Evolutionary conservation across 495 filamentous ascomycete genomes (phyloP), one percentile per base, ranked within the genome.

Genomic region (Hypoxylon lenormandii): DNA sequence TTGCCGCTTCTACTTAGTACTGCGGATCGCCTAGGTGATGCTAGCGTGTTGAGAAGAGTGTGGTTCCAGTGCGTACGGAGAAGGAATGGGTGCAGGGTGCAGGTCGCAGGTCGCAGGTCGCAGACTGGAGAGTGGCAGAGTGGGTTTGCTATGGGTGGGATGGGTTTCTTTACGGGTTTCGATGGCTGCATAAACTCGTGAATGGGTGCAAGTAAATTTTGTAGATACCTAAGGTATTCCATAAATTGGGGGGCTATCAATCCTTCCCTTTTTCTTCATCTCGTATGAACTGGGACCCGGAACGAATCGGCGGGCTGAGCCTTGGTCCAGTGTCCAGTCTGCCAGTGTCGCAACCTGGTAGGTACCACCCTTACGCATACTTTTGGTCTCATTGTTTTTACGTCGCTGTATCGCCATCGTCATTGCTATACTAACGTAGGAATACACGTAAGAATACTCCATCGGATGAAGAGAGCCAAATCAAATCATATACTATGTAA

Each of bases 1-100:
- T 70, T 70, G 57, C 67, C 67, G 61, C 67, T 52, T 11, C 56
- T 43, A 43, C n/a, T n/a, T n/a, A n/a, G n/a, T n/a, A n/a, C 66
- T 42, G 59, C 53, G 48, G 40, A 28, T 7, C 54, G 42, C 54
- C 19, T 26, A 26, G 48, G 66, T 55, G 23, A 46, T 54, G 30
- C 30, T 33, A 11, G 30, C 10, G 30, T 33, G 38, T 22, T 37
- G 59, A n/a, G n/a, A n/a, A n/a, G n/a, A 15, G 48, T 61, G 48
- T 45, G 48, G 58, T 53, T 69, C 37, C 48, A 60, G 30, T 33
- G 30, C 30, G 30, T 65, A 57, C 60, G 59, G 66, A 47, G 60
- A 59, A 60, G 59, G 59, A 64, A 64, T 54, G 48, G 48, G 66
- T 50, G 59, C 56, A 51, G 49, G 50, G 38, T 49, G 55, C 64